Base-by-base conservation (phyloP, 768 basidiomycete species). In the Naematelia aurantialba region DNA sequence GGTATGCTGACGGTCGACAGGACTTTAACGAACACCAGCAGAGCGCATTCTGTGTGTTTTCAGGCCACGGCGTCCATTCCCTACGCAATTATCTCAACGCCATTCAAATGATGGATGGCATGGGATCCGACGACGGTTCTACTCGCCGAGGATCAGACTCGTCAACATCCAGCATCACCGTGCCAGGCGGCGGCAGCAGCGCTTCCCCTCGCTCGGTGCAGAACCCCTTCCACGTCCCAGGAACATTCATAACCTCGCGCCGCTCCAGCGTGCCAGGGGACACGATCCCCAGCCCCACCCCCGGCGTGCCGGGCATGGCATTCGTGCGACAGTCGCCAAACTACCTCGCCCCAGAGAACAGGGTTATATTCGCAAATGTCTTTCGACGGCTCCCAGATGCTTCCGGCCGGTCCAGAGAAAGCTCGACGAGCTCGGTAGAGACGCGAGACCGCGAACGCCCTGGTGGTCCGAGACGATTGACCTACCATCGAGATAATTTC, bases 21-120 rank as follows among this genome's bases (percentile, higher is more conserved):
- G 91, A 94, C 56, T 98, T 94, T 76, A 97, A 89, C 71, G 81
- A 86, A 34, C 87, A 86, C 48, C 96, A 99, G 74, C 85, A 90
- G 50, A 81, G 84, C 19, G 85, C 90, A 3, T 99, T 98, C 74
- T 98, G 96, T 77, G 96, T 99, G 14, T 99, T 89, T 79, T 97
- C 94, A 11, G 90, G 91, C 21, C 86, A 86, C 65, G 93, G 94
- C 5, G 89, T 99, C 1, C 79, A 83, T 11, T 86, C 91, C 49
- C 82, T 99, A 19, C 83, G 94, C 29, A 79, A 84, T 17, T 92
- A 85, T 75, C 80, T 99, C 14, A 66, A 73, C 42, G 52, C 60
- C 14, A 55, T 61, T 11, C 64, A 65, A 48, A 50, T 57, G 24
- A 31, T 56, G 1, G 53, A 69, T 8, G 44, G 42, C 24, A 4